Percentiles rank a stretch among this genome's conserved stretches.
Conservation (phyloP, 2,329 filamentous ascomycete species). For the Aspergillus persii region DNA sequence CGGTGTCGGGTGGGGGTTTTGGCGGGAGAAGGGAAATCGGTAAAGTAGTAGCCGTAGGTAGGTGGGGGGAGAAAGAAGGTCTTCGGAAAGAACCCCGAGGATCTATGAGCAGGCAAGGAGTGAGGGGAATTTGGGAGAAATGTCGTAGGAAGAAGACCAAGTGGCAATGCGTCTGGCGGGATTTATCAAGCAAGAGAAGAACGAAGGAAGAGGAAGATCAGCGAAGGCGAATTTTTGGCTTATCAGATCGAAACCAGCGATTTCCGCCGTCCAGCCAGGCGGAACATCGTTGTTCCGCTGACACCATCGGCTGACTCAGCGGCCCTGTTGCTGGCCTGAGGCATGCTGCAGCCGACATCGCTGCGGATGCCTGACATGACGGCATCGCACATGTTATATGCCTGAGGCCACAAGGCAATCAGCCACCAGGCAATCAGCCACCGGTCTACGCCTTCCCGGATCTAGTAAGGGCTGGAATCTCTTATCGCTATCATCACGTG, state of each 20-base stretch:
- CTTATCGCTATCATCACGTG: slow-evolving; percentile 19
- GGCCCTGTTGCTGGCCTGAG: no score
- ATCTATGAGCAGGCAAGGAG: background rate
- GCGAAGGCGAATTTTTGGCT: background rate
- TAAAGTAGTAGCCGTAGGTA: background rate
- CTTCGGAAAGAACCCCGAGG: background rate
- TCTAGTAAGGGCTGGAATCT: background rate
- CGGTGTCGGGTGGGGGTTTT: slow-evolving; percentile 1
- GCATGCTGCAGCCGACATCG: background rate
- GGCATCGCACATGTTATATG: background rate
- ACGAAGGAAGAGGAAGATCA: background rate
- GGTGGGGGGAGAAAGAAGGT: background rate
- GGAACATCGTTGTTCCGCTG: background rate
- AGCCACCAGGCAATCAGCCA: background rate
- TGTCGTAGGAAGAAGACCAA: background rate
- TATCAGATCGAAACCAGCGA: background rate
- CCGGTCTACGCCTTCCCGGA: no score
- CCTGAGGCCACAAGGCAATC: background rate
- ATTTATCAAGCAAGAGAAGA: background rate
- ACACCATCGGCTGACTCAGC: slow-evolving; percentile 1
- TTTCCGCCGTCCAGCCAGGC: background rate
- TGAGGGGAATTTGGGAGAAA: background rate
- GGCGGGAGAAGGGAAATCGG: background rate
- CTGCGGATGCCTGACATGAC: background rate
- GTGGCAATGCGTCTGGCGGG: background rate